phyloP scores from a whole-genome alignment of 257 asterid species.

The Sherardia arvensis region DNA sequence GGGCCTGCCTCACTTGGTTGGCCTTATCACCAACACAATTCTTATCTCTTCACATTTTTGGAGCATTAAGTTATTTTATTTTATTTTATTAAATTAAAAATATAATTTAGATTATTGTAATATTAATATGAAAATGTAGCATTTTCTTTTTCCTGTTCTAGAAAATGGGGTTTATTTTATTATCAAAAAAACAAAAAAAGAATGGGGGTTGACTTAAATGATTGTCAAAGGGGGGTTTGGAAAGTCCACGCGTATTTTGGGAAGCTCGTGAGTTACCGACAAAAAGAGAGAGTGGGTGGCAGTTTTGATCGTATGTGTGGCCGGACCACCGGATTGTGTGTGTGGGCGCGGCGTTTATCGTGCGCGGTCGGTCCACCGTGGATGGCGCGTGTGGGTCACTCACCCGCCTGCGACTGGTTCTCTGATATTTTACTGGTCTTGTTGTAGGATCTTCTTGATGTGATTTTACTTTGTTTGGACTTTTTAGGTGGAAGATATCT shows the following conservation, averaged over 20 bases:
- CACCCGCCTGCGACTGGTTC: background rate
- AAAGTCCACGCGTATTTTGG: constrained; percentile 42
- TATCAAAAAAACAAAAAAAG: too few relatives aligned
- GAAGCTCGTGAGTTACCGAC: constrained; percentile 12
- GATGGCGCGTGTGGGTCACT: constrained; percentile 7
- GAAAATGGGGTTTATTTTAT: background rate
- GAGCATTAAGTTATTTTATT: constrained; percentile 1
- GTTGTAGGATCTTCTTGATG: background rate
- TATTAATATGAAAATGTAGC: too few relatives aligned
- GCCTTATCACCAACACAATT: constrained; percentile 16
- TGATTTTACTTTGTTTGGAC: background rate
- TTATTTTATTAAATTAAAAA: too few relatives aligned
- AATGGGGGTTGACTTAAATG: constrained; percentile 34
- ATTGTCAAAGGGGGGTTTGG: constrained; percentile 48
- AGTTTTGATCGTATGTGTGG: background rate
- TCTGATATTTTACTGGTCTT: background rate
- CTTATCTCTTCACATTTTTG: constrained; percentile 15
- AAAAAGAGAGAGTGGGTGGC: constrained; percentile 15
- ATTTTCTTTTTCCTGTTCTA: background rate
- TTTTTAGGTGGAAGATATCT: background rate
- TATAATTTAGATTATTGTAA: too few relatives aligned
- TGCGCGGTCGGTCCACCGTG: background rate
- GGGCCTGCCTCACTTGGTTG: constrained; percentile 7
- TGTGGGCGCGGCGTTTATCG: background rate
- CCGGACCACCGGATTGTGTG: background rate